phyloP scores from a whole-genome alignment of 2,329 filamentous ascomycete species.

The Blastomyces emzantsi region DNA sequence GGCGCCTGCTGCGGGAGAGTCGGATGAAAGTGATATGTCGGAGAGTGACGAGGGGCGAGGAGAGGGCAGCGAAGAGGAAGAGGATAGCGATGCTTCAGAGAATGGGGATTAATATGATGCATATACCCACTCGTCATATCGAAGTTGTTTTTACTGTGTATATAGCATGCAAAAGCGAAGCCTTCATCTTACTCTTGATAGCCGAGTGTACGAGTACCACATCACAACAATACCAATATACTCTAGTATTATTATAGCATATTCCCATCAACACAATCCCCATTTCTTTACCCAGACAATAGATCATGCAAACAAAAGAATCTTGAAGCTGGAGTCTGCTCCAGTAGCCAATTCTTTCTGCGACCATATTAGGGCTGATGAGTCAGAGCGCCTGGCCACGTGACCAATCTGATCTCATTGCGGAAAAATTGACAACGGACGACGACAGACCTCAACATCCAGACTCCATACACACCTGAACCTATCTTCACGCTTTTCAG shows the following conservation, averaged over 20 bases:
- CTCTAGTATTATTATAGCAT: too few relatives aligned
- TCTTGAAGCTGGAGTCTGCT: too few relatives aligned
- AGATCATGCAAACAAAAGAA: too few relatives aligned
- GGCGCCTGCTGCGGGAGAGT: constrained; percentile 45
- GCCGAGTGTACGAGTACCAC: too few relatives aligned
- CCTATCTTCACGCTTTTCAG: not conserved
- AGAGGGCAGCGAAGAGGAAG: constrained; percentile 19
- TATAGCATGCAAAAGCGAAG: too few relatives aligned
- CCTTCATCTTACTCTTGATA: not conserved
- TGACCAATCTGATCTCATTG: constrained; percentile 3
- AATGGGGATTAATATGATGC: not conserved
- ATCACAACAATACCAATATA: not conserved
- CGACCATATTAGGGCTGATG: not conserved
- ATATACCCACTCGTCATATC: not conserved
- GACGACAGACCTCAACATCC: not conserved
- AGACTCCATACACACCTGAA: not conserved
- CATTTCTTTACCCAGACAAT: too few relatives aligned
- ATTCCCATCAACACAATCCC: too few relatives aligned
- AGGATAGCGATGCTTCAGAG: constrained; percentile 6
- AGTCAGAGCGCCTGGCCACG: not conserved
- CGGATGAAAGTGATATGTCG: constrained; percentile 36
- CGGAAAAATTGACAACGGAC: constrained; percentile 1
- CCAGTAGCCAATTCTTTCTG: too few relatives aligned
- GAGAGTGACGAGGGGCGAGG: constrained; percentile 24
- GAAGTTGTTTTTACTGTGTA: not conserved